Conservation (phyloP, 768 basidiomycete species). For the Xerocomellus dryophilus region DNA sequence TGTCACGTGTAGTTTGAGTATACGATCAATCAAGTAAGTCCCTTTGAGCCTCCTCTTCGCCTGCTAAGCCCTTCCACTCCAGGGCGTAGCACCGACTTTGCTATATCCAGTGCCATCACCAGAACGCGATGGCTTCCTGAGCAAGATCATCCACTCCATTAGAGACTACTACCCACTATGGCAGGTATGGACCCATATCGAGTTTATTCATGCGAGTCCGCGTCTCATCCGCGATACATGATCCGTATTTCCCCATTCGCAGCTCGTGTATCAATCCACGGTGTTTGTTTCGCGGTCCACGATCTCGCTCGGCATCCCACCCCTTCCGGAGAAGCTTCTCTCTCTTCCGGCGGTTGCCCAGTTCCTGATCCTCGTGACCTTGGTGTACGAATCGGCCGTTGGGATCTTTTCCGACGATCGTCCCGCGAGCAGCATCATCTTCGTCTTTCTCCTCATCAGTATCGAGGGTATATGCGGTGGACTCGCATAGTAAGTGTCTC, state of each 20-base stretch:
- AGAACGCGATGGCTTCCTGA: constrained; percentile 58
- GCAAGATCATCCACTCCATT: constrained; percentile 75
- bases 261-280: constrained; percentile 86
- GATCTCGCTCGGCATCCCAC: constrained; percentile 78
- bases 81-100: constrained; percentile 89
- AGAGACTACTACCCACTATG: constrained; percentile 95
- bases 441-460: constrained; percentile 76
- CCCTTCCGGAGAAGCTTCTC: constrained; percentile 67
- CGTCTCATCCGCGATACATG: neutral
- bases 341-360: constrained; percentile 77
- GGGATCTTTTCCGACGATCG: constrained; percentile 56
- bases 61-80: neutral
- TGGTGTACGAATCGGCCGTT: constrained; percentile 65
- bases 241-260: neutral
- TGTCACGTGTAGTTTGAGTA: constrained; percentile 71
- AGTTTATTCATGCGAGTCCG: neutral
- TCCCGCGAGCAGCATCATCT: constrained; percentile 47
- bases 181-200: constrained; percentile 54
- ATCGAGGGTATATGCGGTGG: constrained; percentile 93
- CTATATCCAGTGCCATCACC: constrained; percentile 78
- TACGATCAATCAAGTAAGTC: constrained; percentile 77
- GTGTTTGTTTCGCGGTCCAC: constrained; percentile 94
- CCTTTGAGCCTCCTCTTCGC: neutral
- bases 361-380: constrained; percentile 53
- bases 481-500: constrained; percentile 69